Conservation (phyloP, 2,329 filamentous ascomycete genomes). For the Metarhizium brunneum region DNA sequence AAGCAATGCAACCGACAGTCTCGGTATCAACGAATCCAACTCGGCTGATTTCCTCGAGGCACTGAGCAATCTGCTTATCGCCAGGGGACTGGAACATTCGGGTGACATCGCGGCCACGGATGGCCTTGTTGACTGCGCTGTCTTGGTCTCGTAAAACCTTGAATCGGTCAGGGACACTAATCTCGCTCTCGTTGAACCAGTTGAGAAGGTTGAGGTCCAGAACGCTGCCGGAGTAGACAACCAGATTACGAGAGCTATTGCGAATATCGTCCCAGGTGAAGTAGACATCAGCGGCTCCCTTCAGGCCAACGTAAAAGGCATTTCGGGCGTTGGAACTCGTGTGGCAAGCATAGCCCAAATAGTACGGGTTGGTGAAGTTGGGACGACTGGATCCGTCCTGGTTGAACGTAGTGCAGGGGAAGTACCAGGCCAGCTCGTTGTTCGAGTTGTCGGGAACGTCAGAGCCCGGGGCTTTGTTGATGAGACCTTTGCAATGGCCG, state of each 20-base stretch:
- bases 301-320: conserved; percentile 63
- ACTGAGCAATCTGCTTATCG: conserved; percentile 78
- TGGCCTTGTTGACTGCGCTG: conserved; percentile 46
- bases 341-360: conserved; percentile 82
- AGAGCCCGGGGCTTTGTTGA: conserved; percentile 60
- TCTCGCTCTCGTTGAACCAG: conserved; percentile 82
- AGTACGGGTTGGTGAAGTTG: conserved; percentile 66
- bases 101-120: conserved; percentile 82
- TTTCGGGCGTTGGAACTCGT: conserved; percentile 61
- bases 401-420: conserved; percentile 84
- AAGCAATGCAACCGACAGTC: conserved; percentile 93
- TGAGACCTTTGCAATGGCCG: conserved; percentile 86
- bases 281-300: conserved; percentile 74
- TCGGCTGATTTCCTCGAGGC: conserved; percentile 88
- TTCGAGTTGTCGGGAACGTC: conserved; percentile 69
- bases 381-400: conserved; percentile 80
- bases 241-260: conserved; percentile 79
- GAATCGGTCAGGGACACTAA: conserved; percentile 67
- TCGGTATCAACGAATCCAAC: conserved; percentile 94
- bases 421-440: conserved; percentile 86
- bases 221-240: conserved; percentile 91
- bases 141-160: conserved; percentile 65
- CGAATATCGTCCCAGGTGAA: conserved; percentile 93
- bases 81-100: conserved; percentile 69
- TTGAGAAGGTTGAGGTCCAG: conserved; percentile 79